Conservation (phyloP, 1,139 yeast species). For the Hemisphaericaspora lyxosophila region DNA sequence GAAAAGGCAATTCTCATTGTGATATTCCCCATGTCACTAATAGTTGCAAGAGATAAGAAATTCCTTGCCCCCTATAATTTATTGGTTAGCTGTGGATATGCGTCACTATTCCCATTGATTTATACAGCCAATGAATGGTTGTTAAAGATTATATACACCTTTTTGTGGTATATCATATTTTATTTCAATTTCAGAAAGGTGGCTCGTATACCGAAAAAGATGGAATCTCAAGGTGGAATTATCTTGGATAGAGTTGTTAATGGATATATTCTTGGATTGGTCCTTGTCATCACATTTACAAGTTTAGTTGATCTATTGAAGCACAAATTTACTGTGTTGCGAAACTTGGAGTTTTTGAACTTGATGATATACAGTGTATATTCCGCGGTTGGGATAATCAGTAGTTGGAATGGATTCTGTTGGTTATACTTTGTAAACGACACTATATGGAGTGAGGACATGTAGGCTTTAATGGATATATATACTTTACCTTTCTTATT, state of each 20-base stretch:
- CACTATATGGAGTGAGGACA: constrained; percentile 48
- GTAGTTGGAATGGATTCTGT: constrained; percentile 86
- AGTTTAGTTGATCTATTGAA: constrained; percentile 60
- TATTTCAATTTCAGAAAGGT: constrained; percentile 70
- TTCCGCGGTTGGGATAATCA: constrained; percentile 80
- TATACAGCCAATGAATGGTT: constrained; percentile 80
- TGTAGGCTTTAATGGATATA: background rate
- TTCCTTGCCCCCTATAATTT: constrained; percentile 66
- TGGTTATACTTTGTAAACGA: constrained; percentile 87
- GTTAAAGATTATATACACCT: constrained; percentile 73
- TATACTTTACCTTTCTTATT: no score
- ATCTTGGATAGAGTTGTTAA: constrained; percentile 71
- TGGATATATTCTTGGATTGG: constrained; percentile 65
- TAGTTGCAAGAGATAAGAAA: constrained; percentile 71
- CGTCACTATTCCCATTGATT: constrained; percentile 83
- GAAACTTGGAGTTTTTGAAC: constrained; percentile 66
- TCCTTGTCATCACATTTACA: constrained; percentile 59
- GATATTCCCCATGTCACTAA: constrained; percentile 84
- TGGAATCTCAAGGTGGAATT: constrained; percentile 41
- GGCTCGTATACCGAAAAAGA: constrained; percentile 53
- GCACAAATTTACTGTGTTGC: constrained; percentile 47
- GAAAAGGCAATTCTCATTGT: constrained; percentile 91
- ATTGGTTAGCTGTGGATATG: constrained; percentile 78
- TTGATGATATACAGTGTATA: constrained; percentile 83
- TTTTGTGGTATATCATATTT: constrained; percentile 82